Conservation (phyloP, 148 eudicot genomes). For the Rhododendron kiyosumense region DNA sequence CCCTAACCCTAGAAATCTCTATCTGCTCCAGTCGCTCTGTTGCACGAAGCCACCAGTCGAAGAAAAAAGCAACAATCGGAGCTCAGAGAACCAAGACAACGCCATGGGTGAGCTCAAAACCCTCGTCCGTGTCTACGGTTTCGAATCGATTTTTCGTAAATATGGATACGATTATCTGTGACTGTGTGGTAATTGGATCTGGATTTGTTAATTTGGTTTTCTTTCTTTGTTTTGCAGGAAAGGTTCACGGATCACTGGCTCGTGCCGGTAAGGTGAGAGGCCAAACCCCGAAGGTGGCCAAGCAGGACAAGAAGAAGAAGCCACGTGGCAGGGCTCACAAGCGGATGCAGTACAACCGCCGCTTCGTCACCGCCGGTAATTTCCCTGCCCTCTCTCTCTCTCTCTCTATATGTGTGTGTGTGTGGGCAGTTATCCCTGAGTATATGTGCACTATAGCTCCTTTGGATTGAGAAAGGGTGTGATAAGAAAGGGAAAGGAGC, state of each 20-base stretch:
- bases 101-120: conserved; percentile 14
- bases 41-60: not conserved
- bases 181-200: not conserved
- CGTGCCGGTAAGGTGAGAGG: conserved; percentile 97
- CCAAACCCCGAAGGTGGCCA: conserved; percentile 81
- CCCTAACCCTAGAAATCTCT: conserved; percentile 1
- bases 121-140: not conserved
- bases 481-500: not conserved
- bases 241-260: conserved; percentile 92
- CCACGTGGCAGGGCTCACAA: conserved; percentile 94
- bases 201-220: not conserved
- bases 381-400: not conserved
- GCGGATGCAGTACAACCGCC: conserved; percentile 82
- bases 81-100: not conserved
- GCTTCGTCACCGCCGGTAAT: conserved; percentile 89
- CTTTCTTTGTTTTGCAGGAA: conserved; percentile 29
- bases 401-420: not conserved
- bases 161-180: not conserved
- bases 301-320: conserved; percentile 96
- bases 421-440: not conserved
- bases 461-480: not conserved
- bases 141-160: not conserved
- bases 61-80: not conserved
- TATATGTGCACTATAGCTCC: not conserved
- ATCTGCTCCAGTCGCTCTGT: not conserved